A percentile compares a stretch with the other conserved stretches of the same genome.
phyloP scores from a whole-genome alignment of 495 filamentous ascomycete genomes.

The Oleoguttula mirabilis region DNA sequence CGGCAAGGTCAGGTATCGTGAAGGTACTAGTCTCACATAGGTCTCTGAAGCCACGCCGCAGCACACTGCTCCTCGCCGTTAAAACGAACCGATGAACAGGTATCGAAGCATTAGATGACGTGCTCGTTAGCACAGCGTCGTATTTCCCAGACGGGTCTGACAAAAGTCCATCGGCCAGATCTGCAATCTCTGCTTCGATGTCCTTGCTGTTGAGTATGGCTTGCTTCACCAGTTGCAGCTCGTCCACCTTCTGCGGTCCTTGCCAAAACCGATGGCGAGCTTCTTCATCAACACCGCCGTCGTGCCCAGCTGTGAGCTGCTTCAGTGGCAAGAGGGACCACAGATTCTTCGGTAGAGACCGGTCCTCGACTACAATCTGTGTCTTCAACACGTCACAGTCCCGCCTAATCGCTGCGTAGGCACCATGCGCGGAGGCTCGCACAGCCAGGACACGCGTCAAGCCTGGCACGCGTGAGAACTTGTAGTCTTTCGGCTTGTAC shows the following conservation, averaged over 20 bases:
- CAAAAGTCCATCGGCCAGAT: slow-evolving; percentile 27
- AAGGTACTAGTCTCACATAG: slow-evolving; percentile 32
- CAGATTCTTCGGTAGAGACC: slow-evolving; percentile 62
- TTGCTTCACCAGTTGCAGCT: slow-evolving; percentile 40
- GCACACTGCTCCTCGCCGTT: slow-evolving; percentile 53
- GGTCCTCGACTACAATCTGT: slow-evolving; percentile 52
- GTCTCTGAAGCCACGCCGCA: slow-evolving; percentile 49
- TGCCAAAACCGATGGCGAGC: slow-evolving; percentile 32
- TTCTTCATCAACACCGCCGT: slow-evolving; percentile 25
- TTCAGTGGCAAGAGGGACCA: slow-evolving; percentile 43
- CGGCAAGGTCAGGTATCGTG: slow-evolving; percentile 45
- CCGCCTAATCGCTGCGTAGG: slow-evolving; percentile 75
- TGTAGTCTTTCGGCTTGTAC: slow-evolving; percentile 67
- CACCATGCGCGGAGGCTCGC: slow-evolving; percentile 73
- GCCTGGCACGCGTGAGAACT: slow-evolving; percentile 79
- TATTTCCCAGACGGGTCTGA: slow-evolving; percentile 25
- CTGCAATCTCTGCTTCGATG: slow-evolving; percentile 29
- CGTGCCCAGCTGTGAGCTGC: slow-evolving; percentile 16
- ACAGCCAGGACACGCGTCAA: slow-evolving; percentile 74
- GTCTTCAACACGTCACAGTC: slow-evolving; percentile 73
- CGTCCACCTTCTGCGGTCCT: slow-evolving; percentile 36
- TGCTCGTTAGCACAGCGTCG: slow-evolving; percentile 41
- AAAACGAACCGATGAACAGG: slow-evolving; percentile 79
- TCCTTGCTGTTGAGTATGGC: slow-evolving; percentile 24
- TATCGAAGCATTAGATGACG: slow-evolving; percentile 52